phyloP scores from a whole-genome alignment of 176 grass and related monocot species.

The Carex pumila region DNA sequence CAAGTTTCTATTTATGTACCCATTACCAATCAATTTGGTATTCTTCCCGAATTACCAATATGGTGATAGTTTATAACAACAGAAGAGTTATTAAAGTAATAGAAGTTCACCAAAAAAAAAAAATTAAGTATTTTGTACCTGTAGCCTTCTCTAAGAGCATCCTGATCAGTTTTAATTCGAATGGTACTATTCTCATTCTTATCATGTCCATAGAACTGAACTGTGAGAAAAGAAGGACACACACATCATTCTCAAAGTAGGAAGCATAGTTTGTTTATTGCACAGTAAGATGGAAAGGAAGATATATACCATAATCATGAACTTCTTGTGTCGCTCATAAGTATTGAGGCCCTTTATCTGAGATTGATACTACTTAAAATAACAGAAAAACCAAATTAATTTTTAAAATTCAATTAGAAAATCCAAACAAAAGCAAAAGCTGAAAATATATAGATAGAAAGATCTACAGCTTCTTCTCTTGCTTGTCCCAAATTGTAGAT shows the following conservation, averaged over 20 bases:
- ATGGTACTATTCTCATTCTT: conserved; percentile 31
- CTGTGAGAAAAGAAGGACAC: conserved; percentile 24
- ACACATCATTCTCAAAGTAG: conserved; percentile 2
- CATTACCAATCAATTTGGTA: background rate
- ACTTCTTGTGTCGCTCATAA: conserved; percentile 71
- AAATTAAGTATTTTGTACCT: conserved; percentile 30
- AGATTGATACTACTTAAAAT: conserved; percentile 79
- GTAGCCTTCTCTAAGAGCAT: conserved; percentile 88
- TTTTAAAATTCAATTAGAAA: background rate
- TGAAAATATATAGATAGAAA: background rate
- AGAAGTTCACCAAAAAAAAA: background rate
- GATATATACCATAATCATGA: conserved; percentile 67
- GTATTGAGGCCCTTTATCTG: conserved; percentile 76
- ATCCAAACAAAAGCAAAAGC: background rate
- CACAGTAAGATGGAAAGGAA: background rate
- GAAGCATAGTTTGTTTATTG: background rate
- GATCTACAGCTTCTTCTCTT: conserved; percentile 64
- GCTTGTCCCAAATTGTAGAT: conserved; percentile 50
- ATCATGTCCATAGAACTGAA: conserved; percentile 66
- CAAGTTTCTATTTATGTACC: background rate
- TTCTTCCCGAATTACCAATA: background rate
- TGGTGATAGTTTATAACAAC: background rate
- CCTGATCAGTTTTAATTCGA: conserved; percentile 74
- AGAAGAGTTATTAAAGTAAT: background rate
- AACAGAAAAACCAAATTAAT: background rate